Evolutionary conservation across 2,329 filamentous ascomycete species (phyloP).

Genomic region (Aotearoamyces nothofagi): DNA sequence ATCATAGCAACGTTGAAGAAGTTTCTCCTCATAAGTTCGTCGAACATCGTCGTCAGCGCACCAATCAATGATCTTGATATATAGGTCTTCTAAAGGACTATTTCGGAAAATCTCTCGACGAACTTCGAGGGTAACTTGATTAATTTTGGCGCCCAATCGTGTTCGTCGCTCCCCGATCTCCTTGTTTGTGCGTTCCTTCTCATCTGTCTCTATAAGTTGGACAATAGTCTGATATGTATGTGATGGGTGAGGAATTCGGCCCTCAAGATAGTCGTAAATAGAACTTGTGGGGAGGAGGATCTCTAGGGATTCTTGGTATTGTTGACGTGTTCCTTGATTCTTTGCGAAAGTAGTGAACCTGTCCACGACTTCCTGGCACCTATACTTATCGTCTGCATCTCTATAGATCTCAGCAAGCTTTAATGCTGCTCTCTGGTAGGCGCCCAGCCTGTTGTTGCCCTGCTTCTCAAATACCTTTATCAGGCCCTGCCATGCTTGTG

Average conservation of each 20-base stretch:
- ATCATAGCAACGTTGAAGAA: slow-evolving; percentile 70
- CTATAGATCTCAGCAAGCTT: slow-evolving; percentile 63
- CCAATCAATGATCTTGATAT: slow-evolving; percentile 81
- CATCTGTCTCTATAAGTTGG: slow-evolving; percentile 70
- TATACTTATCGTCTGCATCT: slow-evolving; percentile 47
- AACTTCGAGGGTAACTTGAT: slow-evolving; percentile 73
- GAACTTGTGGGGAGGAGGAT: slow-evolving; percentile 67
- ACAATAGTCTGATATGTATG: slow-evolving; percentile 71
- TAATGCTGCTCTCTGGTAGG: slow-evolving; percentile 60
- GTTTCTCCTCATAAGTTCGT: slow-evolving; percentile 77
- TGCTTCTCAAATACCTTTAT: slow-evolving; percentile 75
- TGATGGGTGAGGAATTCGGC: slow-evolving; percentile 63
- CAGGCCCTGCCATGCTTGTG: slow-evolving; percentile 84
- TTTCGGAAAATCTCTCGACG: slow-evolving; percentile 67
- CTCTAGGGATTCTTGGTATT: slow-evolving; percentile 64
- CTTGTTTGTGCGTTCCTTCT: slow-evolving; percentile 78
- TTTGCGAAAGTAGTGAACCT: slow-evolving; percentile 66
- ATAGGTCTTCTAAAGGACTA: slow-evolving; percentile 68
- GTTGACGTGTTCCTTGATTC: slow-evolving; percentile 51
- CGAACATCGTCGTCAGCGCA: slow-evolving; percentile 71
- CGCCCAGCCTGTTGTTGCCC: slow-evolving; percentile 48
- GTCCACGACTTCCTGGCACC: slow-evolving; percentile 54
- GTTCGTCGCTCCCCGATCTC: slow-evolving; percentile 83
- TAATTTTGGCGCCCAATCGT: slow-evolving; percentile 68
- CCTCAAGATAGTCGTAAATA: slow-evolving; percentile 71